A percentile compares a stretch with the other conserved stretches of the same genome.
These are phyloP conservation scores for Pythium graminicola DNA, from an alignment of 352 stramenopile species.

Conservation along the genomic window DNA sequence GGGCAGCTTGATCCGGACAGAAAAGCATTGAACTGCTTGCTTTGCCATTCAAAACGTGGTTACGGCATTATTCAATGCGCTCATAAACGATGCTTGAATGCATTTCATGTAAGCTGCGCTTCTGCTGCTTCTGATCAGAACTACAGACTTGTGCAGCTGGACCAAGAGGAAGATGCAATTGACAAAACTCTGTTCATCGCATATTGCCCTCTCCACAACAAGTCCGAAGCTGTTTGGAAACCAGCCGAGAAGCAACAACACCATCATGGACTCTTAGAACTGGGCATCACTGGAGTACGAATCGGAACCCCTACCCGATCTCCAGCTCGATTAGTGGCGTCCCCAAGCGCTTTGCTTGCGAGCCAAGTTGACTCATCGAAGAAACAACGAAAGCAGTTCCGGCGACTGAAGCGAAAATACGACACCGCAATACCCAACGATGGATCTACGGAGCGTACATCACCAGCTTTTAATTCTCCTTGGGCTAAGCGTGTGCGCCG, in stretches of 20 bases:
- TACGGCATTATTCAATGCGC: slow-evolving; percentile 74
- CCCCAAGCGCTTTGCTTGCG: slow-evolving; percentile 47
- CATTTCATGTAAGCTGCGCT: slow-evolving; percentile 81
- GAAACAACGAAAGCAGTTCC: slow-evolving; percentile 56
- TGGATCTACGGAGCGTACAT: neutral
- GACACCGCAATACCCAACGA: slow-evolving; percentile 20
- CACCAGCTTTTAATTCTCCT: slow-evolving; percentile 24
- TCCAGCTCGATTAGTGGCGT: slow-evolving; percentile 16
- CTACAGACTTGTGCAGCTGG: slow-evolving; percentile 56
- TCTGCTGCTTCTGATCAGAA: slow-evolving; percentile 38
- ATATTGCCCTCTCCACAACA: slow-evolving; percentile 58
- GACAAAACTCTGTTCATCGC: slow-evolving; percentile 53
- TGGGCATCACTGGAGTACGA: neutral
- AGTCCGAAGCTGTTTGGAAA: slow-evolving; percentile 22
- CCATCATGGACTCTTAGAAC: neutral
- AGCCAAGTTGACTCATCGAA: slow-evolving; percentile 42
- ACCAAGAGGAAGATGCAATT: slow-evolving; percentile 25
- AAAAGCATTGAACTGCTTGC: slow-evolving; percentile 49
- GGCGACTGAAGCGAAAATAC: slow-evolving; percentile 66
- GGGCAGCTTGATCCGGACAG: slow-evolving; percentile 51
- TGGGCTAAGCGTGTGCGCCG: slow-evolving; percentile 60
- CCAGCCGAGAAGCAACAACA: neutral
- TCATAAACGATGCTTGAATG: slow-evolving; percentile 55
- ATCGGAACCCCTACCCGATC: neutral
- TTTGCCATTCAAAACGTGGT: slow-evolving; percentile 58